Conservation (phyloP, 2,329 filamentous ascomycete genomes). For the Ophiostoma quercus region DNA sequence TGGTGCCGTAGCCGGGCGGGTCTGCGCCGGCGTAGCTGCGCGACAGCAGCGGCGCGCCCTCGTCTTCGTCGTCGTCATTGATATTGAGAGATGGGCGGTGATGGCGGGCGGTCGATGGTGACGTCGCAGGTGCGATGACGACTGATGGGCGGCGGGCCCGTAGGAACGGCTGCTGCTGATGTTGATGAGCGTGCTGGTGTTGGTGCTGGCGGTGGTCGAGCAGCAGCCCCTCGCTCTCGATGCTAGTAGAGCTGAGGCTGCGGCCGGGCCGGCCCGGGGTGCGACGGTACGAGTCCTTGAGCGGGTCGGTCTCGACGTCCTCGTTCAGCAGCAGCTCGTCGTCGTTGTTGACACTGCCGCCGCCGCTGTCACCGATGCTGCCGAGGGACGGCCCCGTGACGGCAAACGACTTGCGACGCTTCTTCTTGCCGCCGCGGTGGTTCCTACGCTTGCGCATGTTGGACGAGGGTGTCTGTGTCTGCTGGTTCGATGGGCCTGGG, state of each 20-base stretch:
- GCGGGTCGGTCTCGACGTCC: slow-evolving; percentile 46
- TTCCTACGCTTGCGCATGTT: slow-evolving; percentile 59
- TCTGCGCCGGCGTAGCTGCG: slow-evolving; percentile 38
- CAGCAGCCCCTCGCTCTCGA: slow-evolving; percentile 81
- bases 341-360: slow-evolving; percentile 15
- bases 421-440: slow-evolving; percentile 74
- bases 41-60: slow-evolving; percentile 52
- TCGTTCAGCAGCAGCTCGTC: slow-evolving; percentile 38
- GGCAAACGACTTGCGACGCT: slow-evolving; percentile 77
- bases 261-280: slow-evolving; percentile 45
- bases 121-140: slow-evolving; percentile 28
- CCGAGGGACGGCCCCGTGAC: slow-evolving; percentile 34
- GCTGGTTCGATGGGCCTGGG: not conserved
- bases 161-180: slow-evolving; percentile 48
- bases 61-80: slow-evolving; percentile 41
- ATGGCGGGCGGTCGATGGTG: not conserved
- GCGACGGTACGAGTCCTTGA: slow-evolving; percentile 28
- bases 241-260: slow-evolving; percentile 74
- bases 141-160: slow-evolving; percentile 58
- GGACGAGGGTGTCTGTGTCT: slow-evolving; percentile 4
- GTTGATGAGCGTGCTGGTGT: slow-evolving; percentile 73
- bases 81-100: slow-evolving; percentile 37
- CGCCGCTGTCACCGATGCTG: slow-evolving; percentile 5
- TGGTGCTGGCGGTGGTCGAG: slow-evolving; percentile 75
- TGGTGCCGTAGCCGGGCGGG: slow-evolving; percentile 30